Conservation (phyloP, 2,329 filamentous ascomycete species). For the Penicillium sclerotigenum region DNA sequence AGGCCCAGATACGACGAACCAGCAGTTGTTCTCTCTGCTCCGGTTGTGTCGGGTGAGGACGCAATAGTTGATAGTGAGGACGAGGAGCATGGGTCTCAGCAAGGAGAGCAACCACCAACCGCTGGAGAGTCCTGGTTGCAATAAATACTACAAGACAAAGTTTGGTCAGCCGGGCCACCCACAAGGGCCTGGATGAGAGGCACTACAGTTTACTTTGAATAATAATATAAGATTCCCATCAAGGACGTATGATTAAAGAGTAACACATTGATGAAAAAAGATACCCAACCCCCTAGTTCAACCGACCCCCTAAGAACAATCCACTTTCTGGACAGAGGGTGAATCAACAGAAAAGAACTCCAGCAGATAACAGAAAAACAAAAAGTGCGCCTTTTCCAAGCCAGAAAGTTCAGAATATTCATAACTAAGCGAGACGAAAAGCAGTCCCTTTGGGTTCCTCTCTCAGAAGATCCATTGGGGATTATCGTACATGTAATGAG, state of each 20-base stretch:
- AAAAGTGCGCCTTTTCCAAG: constrained; percentile 32
- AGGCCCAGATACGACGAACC: constrained; percentile 24
- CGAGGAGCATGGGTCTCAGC: background rate
- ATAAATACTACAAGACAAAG: background rate
- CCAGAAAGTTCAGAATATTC: constrained; percentile 24
- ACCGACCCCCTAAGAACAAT: constrained; percentile 14
- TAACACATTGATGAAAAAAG: constrained; percentile 19
- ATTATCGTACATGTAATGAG: constrained; percentile 26
- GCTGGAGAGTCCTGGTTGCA: background rate
- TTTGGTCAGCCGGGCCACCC: background rate
- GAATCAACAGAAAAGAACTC: constrained; percentile 24
- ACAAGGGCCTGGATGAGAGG: background rate
- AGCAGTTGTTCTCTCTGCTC: background rate
- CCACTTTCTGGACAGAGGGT: constrained; percentile 12
- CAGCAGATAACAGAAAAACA: constrained; percentile 17
- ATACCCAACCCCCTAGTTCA: constrained; percentile 6
- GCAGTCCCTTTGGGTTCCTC: constrained; percentile 9
- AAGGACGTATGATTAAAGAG: constrained; percentile 22
- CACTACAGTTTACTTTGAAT: background rate
- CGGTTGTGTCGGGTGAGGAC: background rate
- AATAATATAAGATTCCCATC: constrained; percentile 11
- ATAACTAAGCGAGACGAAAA: constrained; percentile 22
- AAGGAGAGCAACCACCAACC: background rate
- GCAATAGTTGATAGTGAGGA: background rate
- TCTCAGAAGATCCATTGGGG: constrained; percentile 17